Base-by-base conservation (phyloP, 164 flowering plant species). In the Vitis labrusca region DNA sequence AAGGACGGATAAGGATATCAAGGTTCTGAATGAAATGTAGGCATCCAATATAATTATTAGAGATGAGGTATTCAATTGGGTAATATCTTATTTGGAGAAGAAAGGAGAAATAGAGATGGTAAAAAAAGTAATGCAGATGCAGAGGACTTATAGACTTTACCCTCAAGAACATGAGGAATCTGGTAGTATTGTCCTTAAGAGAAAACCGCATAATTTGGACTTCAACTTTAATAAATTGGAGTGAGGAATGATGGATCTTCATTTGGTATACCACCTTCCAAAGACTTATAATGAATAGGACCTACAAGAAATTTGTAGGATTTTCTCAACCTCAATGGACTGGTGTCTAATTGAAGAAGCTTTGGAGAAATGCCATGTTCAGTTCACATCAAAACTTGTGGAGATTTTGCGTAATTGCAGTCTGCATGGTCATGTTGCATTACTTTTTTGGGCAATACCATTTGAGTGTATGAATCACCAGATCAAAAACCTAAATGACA, bases 241-340 rank as follows among this genome's bases (percentile, higher is more conserved):
- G 49, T 73, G 64, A 66, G 11, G 4, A 10, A 53, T n/a, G 37
- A 54, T 44, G 14, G 73, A 60, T 57, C 14, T 49, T 59, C 32
- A 50, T 17, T 9, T 52, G 14, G 44, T 66, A 13, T 66, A 70
- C 61, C 75, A 81, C 27, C 68, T 13, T 58, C 44, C 63, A 51
- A 74, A 63, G 65, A 66, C 67, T 63, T 78, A 66, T 13, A 74
- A 17, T 68, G 77, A 79, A 47, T 64, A 75, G 19, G 19, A 17
- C 19, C 19, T 17, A 0, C 19, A 17, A 17, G 19, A 17, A 17
- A 17, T 17, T 17, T 78, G 84, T 65, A 53, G 56, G 59, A 82
- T 92, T 64, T 70, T 94, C 69, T 81, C 82, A 54, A 84, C 93
- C 30, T 75, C 88, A 9, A 68, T 9, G 66, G 77, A 86, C 62